Base-by-base conservation (phyloP, 2,329 filamentous ascomycete species). In the Fusarium proliferatum region DNA sequence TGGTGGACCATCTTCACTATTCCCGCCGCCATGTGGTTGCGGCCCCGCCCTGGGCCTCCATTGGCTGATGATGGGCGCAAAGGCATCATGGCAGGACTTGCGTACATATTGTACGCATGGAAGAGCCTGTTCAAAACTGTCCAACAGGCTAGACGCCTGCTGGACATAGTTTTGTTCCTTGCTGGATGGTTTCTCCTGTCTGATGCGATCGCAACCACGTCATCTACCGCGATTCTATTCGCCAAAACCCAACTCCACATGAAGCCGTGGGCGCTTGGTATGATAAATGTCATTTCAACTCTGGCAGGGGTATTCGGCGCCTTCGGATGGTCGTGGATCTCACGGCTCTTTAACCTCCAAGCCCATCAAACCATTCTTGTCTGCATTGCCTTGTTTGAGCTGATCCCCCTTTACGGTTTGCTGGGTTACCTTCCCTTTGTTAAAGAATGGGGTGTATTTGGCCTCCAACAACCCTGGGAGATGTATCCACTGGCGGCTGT, bases 1-100 rank as follows among this genome's bases (percentile, higher is more conserved):
- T 99, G 96, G 96, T 99, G 96, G 96, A 90, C 95, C 49, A 67
- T 93, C 39, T 98, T 99, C 81, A 97, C 94, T 7, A 90, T 98
- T 62, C 96, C 96, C 1, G 91, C 94, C 2, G 94, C 94, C 5
- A 82, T 97, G 76, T 98, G 95, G 93, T 87, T 99, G 36, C 91
- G 96, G 45, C 91, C 95, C 8, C 90, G 96, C 58, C 96, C 96
- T 3, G 96, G 96, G 0, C 96, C 96, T 34, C 95, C 95, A 0
- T 83, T 97, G 13, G 86, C 87, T 5, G 79, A 82, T 30, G 77
- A 81, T 17, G 82, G 79, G n/a, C 76, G 81, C 34, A 81, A 76
- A 43, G 84, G 85, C 8, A 72, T 78, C 21, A 65, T 79, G 49
- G 73, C 81, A 5, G 93, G 92, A 86, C 68, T 92, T 28, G 88